Percentiles rank a stretch among this genome's conserved stretches.
phyloP scores from a whole-genome alignment of 768 basidiomycete species.

The Tricholoma hemisulphureum region DNA sequence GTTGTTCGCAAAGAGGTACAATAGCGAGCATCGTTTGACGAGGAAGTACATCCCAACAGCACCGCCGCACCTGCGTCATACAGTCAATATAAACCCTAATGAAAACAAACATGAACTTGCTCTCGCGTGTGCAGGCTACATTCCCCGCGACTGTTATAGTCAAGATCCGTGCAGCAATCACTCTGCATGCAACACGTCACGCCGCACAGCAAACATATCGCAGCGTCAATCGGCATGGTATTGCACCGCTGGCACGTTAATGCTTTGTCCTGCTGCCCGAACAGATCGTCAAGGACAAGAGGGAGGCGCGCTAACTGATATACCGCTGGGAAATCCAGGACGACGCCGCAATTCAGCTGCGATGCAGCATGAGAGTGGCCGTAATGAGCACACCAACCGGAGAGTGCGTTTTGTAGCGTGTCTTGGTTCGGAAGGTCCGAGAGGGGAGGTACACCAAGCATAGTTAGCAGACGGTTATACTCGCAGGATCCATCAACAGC shows the following conservation, averaged over 20 bases:
- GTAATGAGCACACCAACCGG: constrained; percentile 89
- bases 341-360: constrained; percentile 75
- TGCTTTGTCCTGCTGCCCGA: constrained; percentile 69
- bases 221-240: constrained; percentile 79
- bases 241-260: constrained; percentile 76
- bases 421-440: constrained; percentile 80
- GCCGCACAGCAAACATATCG: constrained; percentile 91
- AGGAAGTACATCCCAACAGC: constrained; percentile 87
- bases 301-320: constrained; percentile 87
- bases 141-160: constrained; percentile 73
- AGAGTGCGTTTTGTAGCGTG: constrained; percentile 83
- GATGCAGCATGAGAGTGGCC: constrained; percentile 77
- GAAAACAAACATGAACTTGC: constrained; percentile 50
- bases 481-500: constrained; percentile 48
- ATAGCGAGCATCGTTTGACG: constrained; percentile 85
- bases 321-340: constrained; percentile 76
- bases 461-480: constrained; percentile 70
- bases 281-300: constrained; percentile 76
- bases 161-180: constrained; percentile 80
- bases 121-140: constrained; percentile 95
- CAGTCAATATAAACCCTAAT: not conserved
- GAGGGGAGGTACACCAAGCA: constrained; percentile 78
- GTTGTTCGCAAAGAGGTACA: constrained; percentile 85
- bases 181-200: constrained; percentile 85
- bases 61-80: constrained; percentile 73